Evolutionary conservation across 2,329 filamentous ascomycete genomes (phyloP).

Genomic region (Conoideocrella luteorostrata): DNA sequence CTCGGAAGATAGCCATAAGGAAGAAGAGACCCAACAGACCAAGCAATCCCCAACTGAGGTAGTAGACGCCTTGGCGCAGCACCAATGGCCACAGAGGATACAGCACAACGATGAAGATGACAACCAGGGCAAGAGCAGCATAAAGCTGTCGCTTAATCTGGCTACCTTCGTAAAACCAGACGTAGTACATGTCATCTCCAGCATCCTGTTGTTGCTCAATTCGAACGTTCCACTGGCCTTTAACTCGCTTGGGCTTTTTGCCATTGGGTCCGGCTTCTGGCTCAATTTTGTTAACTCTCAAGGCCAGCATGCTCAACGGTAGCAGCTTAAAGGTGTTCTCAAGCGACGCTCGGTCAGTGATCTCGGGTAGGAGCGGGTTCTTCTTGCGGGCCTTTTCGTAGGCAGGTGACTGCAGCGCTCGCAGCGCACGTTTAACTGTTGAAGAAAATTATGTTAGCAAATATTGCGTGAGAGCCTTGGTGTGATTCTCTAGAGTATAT

Average conservation of each 20-base stretch:
- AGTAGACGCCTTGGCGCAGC: slow-evolving; percentile 91
- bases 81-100: slow-evolving; percentile 95
- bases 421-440: slow-evolving; percentile 89
- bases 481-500: no score
- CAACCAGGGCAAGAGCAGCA: slow-evolving; percentile 71
- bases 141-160: slow-evolving; percentile 94
- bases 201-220: slow-evolving; percentile 96
- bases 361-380: slow-evolving; percentile 80
- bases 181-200: slow-evolving; percentile 82
- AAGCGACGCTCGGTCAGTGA: slow-evolving; percentile 80
- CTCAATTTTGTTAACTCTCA: slow-evolving; percentile 73
- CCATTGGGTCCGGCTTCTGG: slow-evolving; percentile 57
- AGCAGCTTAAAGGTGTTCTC: slow-evolving; percentile 94
- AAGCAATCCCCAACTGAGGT: slow-evolving; percentile 89
- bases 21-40: slow-evolving; percentile 91
- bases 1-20: slow-evolving; percentile 91
- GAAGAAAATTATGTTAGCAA: background rate
- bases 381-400: slow-evolving; percentile 87
- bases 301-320: slow-evolving; percentile 85
- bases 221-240: slow-evolving; percentile 92
- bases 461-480: background rate
- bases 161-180: slow-evolving; percentile 91
- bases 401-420: slow-evolving; percentile 79
- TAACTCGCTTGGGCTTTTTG: slow-evolving; percentile 80
- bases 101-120: slow-evolving; percentile 83